A percentile compares a stretch with the other conserved stretches of the same genome.
phyloP scores from a whole-genome alignment of 2,329 filamentous ascomycete genomes.

The Phaeosphaeriaceae sp. region DNA sequence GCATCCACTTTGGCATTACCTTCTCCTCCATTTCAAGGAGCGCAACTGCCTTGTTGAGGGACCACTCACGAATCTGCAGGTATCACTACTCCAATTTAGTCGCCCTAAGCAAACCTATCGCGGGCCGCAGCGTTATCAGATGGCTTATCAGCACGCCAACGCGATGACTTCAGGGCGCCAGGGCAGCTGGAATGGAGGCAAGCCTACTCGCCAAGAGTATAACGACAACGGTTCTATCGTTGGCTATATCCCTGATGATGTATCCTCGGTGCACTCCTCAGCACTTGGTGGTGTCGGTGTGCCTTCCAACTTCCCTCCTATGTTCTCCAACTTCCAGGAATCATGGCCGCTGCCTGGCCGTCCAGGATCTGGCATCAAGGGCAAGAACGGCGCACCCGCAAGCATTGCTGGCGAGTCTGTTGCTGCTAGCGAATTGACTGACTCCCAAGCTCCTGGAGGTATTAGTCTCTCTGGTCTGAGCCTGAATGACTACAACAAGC shows the following conservation, averaged over 20 bases:
- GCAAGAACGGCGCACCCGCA: constrained; percentile 67
- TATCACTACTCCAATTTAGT: constrained; percentile 92
- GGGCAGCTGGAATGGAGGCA: constrained; percentile 54
- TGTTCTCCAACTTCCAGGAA: constrained; percentile 95
- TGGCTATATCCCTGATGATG: constrained; percentile 95
- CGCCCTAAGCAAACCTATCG: constrained; percentile 92
- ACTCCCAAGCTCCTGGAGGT: constrained; percentile 82
- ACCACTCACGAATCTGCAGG: constrained; percentile 92
- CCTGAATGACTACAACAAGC: constrained; percentile 72
- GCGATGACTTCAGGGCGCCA: constrained; percentile 60
- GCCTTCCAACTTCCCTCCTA: constrained; percentile 83
- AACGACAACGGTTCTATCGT: constrained; percentile 86
- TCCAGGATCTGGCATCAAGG: constrained; percentile 68
- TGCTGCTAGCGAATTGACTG: constrained; percentile 87
- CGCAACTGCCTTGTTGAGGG: constrained; percentile 95
- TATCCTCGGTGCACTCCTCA: constrained; percentile 93
- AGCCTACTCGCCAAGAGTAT: constrained; percentile 59
- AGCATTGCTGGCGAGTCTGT: constrained; percentile 92
- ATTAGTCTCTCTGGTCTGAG: constrained; percentile 87
- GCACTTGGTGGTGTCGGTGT: constrained; percentile 85
- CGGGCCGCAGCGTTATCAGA: constrained; percentile 84
- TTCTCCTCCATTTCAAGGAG: constrained; percentile 96
- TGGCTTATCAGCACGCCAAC: constrained; percentile 73
- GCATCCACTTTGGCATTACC: constrained; percentile 96
- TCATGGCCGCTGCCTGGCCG: constrained; percentile 84